Conservation (phyloP, 2,329 filamentous ascomycete species). For the Cladosporium colombiae region DNA sequence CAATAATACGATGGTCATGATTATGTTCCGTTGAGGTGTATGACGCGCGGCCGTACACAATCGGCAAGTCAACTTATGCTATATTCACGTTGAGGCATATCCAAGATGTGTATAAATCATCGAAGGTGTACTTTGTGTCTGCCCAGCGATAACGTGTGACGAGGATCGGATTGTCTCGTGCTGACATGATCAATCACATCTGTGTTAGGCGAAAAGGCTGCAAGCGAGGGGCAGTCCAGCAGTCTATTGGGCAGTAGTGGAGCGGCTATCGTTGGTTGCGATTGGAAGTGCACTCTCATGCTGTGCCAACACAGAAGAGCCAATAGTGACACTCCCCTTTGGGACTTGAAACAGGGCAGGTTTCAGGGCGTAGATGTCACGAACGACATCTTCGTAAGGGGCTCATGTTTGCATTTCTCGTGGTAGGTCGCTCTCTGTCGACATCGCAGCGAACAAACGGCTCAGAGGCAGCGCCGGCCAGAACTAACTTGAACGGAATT, state of each 20-base stretch:
- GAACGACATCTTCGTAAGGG: background rate
- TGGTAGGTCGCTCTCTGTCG: background rate
- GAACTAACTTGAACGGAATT: background rate
- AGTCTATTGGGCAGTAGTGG: conserved; percentile 1
- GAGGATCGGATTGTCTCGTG: background rate
- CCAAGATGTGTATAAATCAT: background rate
- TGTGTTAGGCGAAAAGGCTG: background rate
- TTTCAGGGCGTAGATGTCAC: background rate
- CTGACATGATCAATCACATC: background rate
- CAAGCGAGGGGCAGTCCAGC: background rate
- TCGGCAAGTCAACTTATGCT: background rate
- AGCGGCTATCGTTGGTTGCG: conserved; percentile 1
- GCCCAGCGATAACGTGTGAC: background rate
- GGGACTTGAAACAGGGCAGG: background rate
- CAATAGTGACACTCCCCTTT: conserved; percentile 12
- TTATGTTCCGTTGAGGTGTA: background rate
- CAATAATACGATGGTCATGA: background rate
- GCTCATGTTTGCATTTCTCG: background rate
- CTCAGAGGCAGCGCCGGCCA: background rate
- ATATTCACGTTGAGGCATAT: background rate
- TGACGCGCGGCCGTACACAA: background rate
- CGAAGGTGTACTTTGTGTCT: background rate
- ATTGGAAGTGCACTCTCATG: background rate
- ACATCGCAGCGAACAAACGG: background rate
- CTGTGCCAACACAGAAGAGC: background rate